phyloP scores from a whole-genome alignment of 257 asterid species.

The Agastache rugosa region DNA sequence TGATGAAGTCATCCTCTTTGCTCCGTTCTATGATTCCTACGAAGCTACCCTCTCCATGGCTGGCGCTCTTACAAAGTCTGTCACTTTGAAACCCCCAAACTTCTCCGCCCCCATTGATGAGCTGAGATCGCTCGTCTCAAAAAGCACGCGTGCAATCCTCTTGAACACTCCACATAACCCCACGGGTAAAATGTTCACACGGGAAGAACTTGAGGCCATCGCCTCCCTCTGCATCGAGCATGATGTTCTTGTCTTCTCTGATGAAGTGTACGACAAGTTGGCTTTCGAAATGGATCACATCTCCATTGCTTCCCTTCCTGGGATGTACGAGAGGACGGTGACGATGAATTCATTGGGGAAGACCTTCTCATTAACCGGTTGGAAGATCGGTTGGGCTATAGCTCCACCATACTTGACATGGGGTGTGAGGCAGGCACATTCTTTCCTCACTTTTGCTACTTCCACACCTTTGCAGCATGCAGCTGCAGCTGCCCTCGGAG shows the following conservation, averaged over 20 bases:
- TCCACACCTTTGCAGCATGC: constrained; percentile 94
- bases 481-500: constrained; percentile 72
- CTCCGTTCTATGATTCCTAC: constrained; percentile 95
- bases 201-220: constrained; percentile 68
- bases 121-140: constrained; percentile 65
- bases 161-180: constrained; percentile 97
- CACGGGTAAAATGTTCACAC: constrained; percentile 92
- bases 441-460: constrained; percentile 67
- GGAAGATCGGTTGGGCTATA: constrained; percentile 99
- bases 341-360: constrained; percentile 92
- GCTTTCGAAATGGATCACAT: constrained; percentile 93
- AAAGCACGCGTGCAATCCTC: constrained; percentile 81
- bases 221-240: constrained; percentile 84
- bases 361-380: constrained; percentile 92
- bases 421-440: constrained; percentile 95
- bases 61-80: constrained; percentile 70
- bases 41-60: constrained; percentile 96
- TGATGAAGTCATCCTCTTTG: constrained; percentile 87
- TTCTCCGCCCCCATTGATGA: constrained; percentile 85
- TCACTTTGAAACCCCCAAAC: constrained; percentile 81
- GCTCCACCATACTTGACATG: constrained; percentile 92
- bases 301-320: constrained; percentile 88
- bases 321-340: constrained; percentile 87
- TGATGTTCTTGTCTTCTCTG: constrained; percentile 74
- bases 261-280: constrained; percentile 91